Evolutionary conservation across 257 asterid species (phyloP).

Genomic region (Haberlea rhodopensis): DNA sequence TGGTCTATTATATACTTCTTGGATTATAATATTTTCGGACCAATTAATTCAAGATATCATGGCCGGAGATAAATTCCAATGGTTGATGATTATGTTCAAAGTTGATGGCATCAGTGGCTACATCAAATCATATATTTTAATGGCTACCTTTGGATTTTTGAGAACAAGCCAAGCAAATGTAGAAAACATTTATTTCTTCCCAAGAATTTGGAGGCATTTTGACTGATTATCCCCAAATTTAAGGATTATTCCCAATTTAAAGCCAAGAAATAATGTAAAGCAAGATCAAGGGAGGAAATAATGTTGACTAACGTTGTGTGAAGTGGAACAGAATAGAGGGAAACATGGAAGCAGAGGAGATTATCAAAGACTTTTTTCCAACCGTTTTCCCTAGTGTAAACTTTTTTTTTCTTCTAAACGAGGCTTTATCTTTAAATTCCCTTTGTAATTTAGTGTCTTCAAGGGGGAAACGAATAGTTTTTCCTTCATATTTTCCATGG

Average conservation of each 20-base stretch:
- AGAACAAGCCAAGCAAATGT: neutral
- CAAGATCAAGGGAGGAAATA: slow-evolving; percentile 30
- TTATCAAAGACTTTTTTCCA: slow-evolving; percentile 21
- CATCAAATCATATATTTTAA: slow-evolving; percentile 7
- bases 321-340: slow-evolving; percentile 40
- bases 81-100: neutral
- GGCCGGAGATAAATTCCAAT: slow-evolving; percentile 9
- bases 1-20: slow-evolving; percentile 53
- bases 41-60: neutral
- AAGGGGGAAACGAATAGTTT: slow-evolving; percentile 23
- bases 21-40: slow-evolving; percentile 29
- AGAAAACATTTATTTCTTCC: slow-evolving; percentile 16
- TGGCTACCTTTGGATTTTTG: slow-evolving; percentile 5
- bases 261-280: slow-evolving; percentile 15
- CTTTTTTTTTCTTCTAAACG: slow-evolving; percentile 18
- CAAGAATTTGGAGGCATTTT: slow-evolving; percentile 32
- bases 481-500: neutral
- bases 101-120: slow-evolving; percentile 10
- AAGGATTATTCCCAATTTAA: slow-evolving; percentile 30
- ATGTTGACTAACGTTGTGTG: slow-evolving; percentile 24
- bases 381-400: slow-evolving; percentile 34
- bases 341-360: slow-evolving; percentile 32
- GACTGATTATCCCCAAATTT: slow-evolving; percentile 28
- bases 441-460: slow-evolving; percentile 16
- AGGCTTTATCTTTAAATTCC: slow-evolving; percentile 27